Base-by-base conservation (phyloP, 495 filamentous ascomycete genomes). In the Durotheca rogersii region DNA sequence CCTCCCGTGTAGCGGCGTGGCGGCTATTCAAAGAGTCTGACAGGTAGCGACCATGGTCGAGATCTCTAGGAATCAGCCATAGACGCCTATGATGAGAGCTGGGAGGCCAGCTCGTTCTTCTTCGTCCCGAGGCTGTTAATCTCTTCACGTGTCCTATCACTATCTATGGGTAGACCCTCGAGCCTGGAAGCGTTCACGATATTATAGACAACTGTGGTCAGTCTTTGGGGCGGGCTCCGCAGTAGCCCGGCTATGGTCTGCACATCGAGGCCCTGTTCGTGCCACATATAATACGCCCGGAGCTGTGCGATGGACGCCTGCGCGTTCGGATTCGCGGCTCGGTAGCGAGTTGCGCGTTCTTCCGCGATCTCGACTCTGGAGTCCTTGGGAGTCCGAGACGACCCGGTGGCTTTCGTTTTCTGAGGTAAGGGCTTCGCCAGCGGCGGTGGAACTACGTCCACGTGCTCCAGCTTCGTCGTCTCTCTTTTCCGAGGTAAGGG, bases 221-320 rank as follows among this genome's bases (percentile, higher is more conserved):
- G 53, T 41, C 66, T 66, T 19, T 87, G 62, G 12, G 83, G 83
- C 12, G 82, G 80, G 12, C 80, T 69, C 1, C 82, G 67, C 23
- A 83, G 56, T 7, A 81, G 39, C 6, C 38, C 52, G n/a, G 79
- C 79, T n/a, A 83, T 69, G 0, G 67, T 62, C 0, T 53, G 30
- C 3, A 79, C 55, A 0, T 62, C 46, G 5, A 83, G 66, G 10
- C 61, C 61, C 42, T 78, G 69, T 4, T 62, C 35, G 53, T 81
- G 66, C 84, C 84, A 88, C 37, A 87, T 64, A 44, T 75, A 72
- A 51, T 86, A 86, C 1, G 81, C 76, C 14, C 81, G 75, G 10
- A 87, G 72, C n/a, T 70, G 55, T 1, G 72, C 19, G 0, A 47
- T 46, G 5, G 47, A 29, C 5, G 67, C 60, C 15, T 31, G 56